phyloP scores from a whole-genome alignment of 805 yeast species.

The Ogataea neopini region DNA sequence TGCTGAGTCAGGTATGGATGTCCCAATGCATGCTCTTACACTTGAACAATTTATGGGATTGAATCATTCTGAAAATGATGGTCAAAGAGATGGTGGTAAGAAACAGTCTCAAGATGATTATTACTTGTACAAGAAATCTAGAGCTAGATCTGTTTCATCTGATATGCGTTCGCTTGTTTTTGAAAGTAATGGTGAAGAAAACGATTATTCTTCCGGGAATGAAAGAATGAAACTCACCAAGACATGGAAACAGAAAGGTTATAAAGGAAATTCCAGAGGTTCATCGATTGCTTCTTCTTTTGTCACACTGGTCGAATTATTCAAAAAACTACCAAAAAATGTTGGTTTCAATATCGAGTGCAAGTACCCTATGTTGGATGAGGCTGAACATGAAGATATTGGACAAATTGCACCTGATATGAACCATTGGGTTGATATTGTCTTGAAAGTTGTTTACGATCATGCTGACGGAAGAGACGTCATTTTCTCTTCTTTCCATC shows the following conservation, averaged over 20 bases:
- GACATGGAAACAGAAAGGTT: slow-evolving; percentile 82
- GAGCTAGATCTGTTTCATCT: slow-evolving; percentile 41
- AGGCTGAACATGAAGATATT: slow-evolving; percentile 85
- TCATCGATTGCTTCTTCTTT: slow-evolving; percentile 87
- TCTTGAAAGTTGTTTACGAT: slow-evolving; percentile 76
- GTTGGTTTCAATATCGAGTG: slow-evolving; percentile 95
- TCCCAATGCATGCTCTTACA: slow-evolving; percentile 92
- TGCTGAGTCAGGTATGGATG: slow-evolving; percentile 93
- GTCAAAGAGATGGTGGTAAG: slow-evolving; percentile 10
- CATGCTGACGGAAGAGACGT: slow-evolving; percentile 79
- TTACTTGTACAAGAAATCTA: slow-evolving; percentile 27
- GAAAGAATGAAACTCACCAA: slow-evolving; percentile 83
- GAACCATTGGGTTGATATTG: slow-evolving; percentile 87
- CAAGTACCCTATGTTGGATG: slow-evolving; percentile 94
- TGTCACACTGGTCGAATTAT: slow-evolving; percentile 83
- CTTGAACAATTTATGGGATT: slow-evolving; percentile 80
- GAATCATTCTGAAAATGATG: slow-evolving; percentile 33
- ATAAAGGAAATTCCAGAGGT: slow-evolving; percentile 92
- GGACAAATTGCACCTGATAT: slow-evolving; percentile 81
- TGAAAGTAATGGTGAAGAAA: slow-evolving; percentile 14
- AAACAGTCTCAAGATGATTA: slow-evolving; percentile 34
- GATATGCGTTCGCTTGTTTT: slow-evolving; percentile 8
- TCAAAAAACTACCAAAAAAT: slow-evolving; percentile 72
- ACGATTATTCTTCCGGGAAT: slow-evolving; percentile 41
- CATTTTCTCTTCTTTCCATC: slow-evolving; percentile 91